Evolutionary conservation across 1,284 basidiomycete species (phyloP).

Genomic region (Porphyrellus sp.): DNA sequence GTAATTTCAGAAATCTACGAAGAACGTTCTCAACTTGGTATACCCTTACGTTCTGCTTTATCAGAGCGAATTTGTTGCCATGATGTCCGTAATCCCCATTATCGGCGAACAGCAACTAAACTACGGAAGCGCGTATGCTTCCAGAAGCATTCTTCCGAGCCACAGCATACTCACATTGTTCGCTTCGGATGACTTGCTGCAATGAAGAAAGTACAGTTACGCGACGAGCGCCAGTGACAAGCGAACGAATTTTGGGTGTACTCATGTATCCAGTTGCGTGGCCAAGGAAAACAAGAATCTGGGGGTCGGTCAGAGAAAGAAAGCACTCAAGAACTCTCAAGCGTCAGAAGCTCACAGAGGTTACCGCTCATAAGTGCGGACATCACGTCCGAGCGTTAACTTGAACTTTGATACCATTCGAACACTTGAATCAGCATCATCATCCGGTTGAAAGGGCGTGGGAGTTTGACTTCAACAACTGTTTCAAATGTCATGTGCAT

Average conservation of each 20-base stretch:
- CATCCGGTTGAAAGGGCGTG: background rate
- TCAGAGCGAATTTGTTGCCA: background rate
- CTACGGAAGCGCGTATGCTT: background rate
- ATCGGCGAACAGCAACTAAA: background rate
- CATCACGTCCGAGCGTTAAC: constrained; percentile 1
- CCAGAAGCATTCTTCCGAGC: background rate
- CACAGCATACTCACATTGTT: background rate
- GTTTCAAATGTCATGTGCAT: no score
- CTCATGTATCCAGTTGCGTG: background rate
- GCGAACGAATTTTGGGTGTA: background rate
- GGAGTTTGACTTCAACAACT: no score
- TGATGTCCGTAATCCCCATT: constrained; percentile 1
- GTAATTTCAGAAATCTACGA: background rate
- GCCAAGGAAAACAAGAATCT: background rate
- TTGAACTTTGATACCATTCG: background rate
- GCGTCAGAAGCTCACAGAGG: background rate
- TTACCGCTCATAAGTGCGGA: constrained; percentile 4
- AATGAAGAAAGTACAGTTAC: background rate
- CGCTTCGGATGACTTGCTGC: background rate
- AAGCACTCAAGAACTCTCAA: background rate
- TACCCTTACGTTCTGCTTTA: background rate
- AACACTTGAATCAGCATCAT: background rate
- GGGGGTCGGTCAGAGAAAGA: background rate
- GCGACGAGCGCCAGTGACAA: background rate
- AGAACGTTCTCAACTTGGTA: background rate